Base-by-base conservation (phyloP, 345 rosid species). In the Citrus sp. region DNA sequence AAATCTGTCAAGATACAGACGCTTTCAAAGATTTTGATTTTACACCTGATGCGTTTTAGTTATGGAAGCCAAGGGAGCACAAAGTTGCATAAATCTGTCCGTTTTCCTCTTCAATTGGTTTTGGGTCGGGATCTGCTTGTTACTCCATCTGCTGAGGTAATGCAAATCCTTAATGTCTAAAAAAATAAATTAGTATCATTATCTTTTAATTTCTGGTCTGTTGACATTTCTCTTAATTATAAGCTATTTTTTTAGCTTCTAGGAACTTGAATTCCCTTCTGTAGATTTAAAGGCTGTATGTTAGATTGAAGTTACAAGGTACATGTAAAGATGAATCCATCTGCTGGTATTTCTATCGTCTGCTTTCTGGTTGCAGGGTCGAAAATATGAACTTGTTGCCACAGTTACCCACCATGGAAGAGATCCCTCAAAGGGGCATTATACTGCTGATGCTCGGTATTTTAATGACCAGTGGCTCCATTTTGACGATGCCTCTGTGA, bases 61-160 rank as follows among this genome's bases (percentile, higher is more conserved):
- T 96, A 94, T 75, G 99, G 95, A 84, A 91, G 85, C 83, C 93
- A 89, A 82, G 98, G 99, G 79, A 94, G 98, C 85, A 86, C 98
- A 40, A 96, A 96, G 87, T 70, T 96, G 85, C 92, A 85, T 76
- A 96, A 96, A 81, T 89, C 92, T 22, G 92, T 96, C 78, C 88
- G 59, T 77, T 96, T 96, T 83, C 98, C 97, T 55, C 97, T 92
- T 22, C 97, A 92, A 61, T 82, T 96, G 83, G 78, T 88, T 68
- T 76, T 96, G 76, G 82, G 84, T 34, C 90, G 97, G 68, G 91
- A 89, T 38, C 85, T 94, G 78, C 94, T 96, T 59, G 89, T 82
- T 72, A 91, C 92, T 71, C 73, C 92, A 65, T 82, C 92, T 9
- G 87, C 85, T 35, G 89, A 88, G 99, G 99, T 95, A 83, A 28